phyloP scores from a whole-genome alignment of 225 moss, liverwort and hornwort species.

The Asterella californica region DNA sequence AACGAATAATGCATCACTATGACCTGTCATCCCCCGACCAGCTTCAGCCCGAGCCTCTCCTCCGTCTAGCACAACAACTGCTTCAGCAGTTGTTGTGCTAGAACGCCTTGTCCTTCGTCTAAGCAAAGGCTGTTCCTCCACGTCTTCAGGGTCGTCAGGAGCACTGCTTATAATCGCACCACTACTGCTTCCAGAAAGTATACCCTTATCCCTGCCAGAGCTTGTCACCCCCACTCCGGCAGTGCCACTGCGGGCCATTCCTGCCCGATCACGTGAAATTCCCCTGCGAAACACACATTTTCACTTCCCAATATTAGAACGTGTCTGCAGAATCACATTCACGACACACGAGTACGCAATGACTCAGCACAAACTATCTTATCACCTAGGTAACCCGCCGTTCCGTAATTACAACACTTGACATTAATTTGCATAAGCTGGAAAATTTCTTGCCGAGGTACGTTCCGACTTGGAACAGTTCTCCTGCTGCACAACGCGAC shows the following conservation, averaged over 20 bases:
- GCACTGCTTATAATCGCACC: slow-evolving; percentile 33
- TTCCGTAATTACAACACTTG: too few species aligned
- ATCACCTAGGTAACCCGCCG: not conserved
- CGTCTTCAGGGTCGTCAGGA: slow-evolving; percentile 50
- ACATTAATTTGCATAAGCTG: too few species aligned
- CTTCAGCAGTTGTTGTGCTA: slow-evolving; percentile 29
- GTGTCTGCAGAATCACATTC: not conserved
- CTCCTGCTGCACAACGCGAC: too few species aligned
- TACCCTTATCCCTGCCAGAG: slow-evolving; percentile 30
- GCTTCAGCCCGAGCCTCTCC: slow-evolving; percentile 24
- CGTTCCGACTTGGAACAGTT: too few species aligned
- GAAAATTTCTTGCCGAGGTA: too few species aligned
- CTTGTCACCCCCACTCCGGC: slow-evolving; percentile 8
- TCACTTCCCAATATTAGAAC: slow-evolving; percentile 22
- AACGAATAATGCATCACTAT: slow-evolving; percentile 7
- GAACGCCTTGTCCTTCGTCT: slow-evolving; percentile 48
- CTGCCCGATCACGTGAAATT: slow-evolving; percentile 35
- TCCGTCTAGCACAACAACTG: slow-evolving; percentile 33
- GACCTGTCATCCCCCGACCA: slow-evolving; percentile 23
- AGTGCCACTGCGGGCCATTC: slow-evolving; percentile 30
- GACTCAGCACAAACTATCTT: not conserved
- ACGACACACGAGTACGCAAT: not conserved
- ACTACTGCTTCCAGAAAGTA: slow-evolving; percentile 27
- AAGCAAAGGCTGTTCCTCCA: slow-evolving; percentile 51
- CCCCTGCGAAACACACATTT: slow-evolving; percentile 37